Evolutionary conservation across 1,284 basidiomycete species (phyloP).

Genomic region (Hortiboletus rubellus): DNA sequence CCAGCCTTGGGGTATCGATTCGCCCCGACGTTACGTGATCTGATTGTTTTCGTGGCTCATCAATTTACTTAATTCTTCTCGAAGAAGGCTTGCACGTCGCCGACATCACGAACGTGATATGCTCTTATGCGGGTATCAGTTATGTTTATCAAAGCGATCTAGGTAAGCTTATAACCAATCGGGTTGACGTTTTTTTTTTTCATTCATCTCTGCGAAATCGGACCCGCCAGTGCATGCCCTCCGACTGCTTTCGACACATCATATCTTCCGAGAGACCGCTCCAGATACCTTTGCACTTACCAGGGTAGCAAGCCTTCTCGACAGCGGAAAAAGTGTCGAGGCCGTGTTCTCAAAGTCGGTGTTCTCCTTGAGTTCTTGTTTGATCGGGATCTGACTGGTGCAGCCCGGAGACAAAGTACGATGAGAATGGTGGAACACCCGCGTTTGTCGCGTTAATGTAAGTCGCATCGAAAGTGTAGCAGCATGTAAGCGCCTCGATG

Average conservation of each 20-base stretch:
- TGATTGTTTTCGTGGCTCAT: not conserved
- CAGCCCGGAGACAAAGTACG: constrained; percentile 61
- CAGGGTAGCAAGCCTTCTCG: constrained; percentile 62
- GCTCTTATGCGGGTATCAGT: constrained; percentile 15
- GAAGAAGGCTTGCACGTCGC: constrained; percentile 54
- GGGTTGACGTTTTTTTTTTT: not conserved
- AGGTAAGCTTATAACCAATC: constrained; percentile 8
- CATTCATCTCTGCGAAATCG: not conserved
- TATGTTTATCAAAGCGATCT: constrained; percentile 26
- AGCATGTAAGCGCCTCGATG: not conserved
- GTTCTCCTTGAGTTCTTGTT: not conserved
- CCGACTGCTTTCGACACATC: constrained; percentile 70
- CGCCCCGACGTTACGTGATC: not conserved
- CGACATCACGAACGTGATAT: constrained; percentile 55
- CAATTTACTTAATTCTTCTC: not conserved
- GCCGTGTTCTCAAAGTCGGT: constrained; percentile 37
- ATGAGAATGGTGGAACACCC: constrained; percentile 58
- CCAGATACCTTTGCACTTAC: constrained; percentile 70
- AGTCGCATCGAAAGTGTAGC: constrained; percentile 23
- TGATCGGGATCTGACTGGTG: not conserved
- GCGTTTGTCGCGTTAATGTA: constrained; percentile 69
- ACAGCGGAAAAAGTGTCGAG: constrained; percentile 55
- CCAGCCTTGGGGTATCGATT: not conserved
- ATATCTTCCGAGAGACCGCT: constrained; percentile 60
- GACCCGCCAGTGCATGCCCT: constrained; percentile 38